phyloP scores from a whole-genome alignment of 2,329 filamentous ascomycete species.

The Ophiostoma piceae region DNA sequence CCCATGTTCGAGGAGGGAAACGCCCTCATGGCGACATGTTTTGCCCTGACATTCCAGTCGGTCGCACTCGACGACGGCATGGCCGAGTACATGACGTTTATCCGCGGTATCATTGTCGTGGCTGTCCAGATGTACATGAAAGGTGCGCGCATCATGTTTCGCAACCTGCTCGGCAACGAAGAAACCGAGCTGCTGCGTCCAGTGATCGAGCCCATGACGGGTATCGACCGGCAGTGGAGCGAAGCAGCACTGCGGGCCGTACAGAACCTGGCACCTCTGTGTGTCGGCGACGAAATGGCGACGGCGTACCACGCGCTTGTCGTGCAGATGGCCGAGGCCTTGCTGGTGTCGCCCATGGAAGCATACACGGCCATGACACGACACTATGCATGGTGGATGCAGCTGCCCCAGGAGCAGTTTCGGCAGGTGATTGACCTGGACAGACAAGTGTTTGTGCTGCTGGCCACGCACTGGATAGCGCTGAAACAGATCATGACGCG shows the following conservation, averaged over 20 bases:
- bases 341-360: constrained; percentile 50
- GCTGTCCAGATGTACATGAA: constrained; percentile 52
- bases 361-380: constrained; percentile 47
- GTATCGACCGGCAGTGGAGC: constrained; percentile 41
- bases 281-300: constrained; percentile 39
- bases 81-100: constrained; percentile 57
- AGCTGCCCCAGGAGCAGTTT: constrained; percentile 50
- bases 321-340: constrained; percentile 45
- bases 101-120: constrained; percentile 52
- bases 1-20: constrained; percentile 48
- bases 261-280: constrained; percentile 41
- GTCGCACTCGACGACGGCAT: constrained; percentile 54
- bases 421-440: constrained; percentile 44
- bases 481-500: constrained; percentile 51
- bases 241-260: constrained; percentile 45
- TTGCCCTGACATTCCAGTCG: constrained; percentile 55
- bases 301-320: constrained; percentile 44
- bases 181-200: constrained; percentile 41
- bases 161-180: constrained; percentile 41
- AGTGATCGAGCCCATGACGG: constrained; percentile 41
- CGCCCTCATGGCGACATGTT: constrained; percentile 55
- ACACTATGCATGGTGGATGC: constrained; percentile 55
- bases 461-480: constrained; percentile 52
- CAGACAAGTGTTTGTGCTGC: constrained; percentile 44
- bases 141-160: constrained; percentile 47